Conservation (phyloP, 2,329 filamentous ascomycete species). For the Samsoniella hepiali region DNA sequence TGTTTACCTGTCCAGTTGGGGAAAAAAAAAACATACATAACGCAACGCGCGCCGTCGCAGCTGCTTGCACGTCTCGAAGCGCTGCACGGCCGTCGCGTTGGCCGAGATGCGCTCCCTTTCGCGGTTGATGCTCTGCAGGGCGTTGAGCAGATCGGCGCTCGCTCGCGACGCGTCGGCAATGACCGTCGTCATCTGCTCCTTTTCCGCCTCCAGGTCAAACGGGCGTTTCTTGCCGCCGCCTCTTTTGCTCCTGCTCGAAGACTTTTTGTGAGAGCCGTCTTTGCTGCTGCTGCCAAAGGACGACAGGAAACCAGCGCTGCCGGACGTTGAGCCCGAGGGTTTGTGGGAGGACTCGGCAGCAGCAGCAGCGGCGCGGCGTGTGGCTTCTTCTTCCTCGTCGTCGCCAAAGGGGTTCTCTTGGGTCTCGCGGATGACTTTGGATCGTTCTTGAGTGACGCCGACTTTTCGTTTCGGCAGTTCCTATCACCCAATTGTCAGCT, state of each 20-base stretch:
- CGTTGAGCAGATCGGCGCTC: conserved; percentile 85
- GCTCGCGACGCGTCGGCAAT: conserved; percentile 88
- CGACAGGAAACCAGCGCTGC: neutral
- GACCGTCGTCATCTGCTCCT: conserved; percentile 79
- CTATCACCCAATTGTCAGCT: conserved; percentile 31
- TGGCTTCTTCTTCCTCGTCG: conserved; percentile 57
- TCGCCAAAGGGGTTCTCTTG: conserved; percentile 69
- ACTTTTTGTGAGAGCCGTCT: neutral
- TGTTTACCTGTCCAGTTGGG: neutral
- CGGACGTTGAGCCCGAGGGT: neutral
- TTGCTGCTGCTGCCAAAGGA: neutral
- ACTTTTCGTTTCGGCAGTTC: conserved; percentile 66
- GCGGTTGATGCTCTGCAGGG: conserved; percentile 84
- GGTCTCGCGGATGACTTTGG: conserved; percentile 79
- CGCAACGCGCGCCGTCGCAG: conserved; percentile 80
- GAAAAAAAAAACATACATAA: conserved; percentile 53
- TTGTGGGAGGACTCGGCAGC: conserved; percentile 33
- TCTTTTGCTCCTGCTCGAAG: neutral
- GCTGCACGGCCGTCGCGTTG: conserved; percentile 68
- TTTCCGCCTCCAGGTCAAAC: conserved; percentile 85
- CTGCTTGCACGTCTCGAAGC: conserved; percentile 83
- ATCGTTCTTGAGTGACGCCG: conserved; percentile 70
- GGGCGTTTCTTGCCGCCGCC: conserved; percentile 52
- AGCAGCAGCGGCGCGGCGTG: conserved; percentile 18
- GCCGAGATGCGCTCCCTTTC: conserved; percentile 85